Evolutionary conservation across 768 basidiomycete genomes (phyloP).

Genomic region (Suillus subluteus): DNA sequence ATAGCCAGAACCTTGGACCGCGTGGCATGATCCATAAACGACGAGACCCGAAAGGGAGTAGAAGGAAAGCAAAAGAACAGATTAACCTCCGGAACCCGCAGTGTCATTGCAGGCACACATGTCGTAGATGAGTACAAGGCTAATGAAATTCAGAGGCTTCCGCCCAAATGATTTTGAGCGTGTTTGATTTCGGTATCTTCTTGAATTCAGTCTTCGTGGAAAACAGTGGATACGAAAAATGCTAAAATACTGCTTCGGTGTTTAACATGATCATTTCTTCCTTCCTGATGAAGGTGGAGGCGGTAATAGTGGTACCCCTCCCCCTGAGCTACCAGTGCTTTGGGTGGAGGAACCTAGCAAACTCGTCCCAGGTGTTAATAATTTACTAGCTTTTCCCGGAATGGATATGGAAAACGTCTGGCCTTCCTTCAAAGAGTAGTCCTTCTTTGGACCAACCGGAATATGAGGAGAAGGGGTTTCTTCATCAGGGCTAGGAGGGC

Average conservation of each 20-base stretch:
- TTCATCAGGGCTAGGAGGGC: constrained; percentile 49
- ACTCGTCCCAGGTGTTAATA: constrained; percentile 35
- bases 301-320: constrained; percentile 71
- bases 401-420: constrained; percentile 93
- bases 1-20: neutral
- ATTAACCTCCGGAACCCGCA: neutral
- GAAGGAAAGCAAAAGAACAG: neutral
- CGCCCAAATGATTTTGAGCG: neutral
- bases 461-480: constrained; percentile 64
- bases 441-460: constrained; percentile 84
- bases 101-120: neutral
- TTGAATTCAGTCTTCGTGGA: too few relatives aligned
- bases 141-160: neutral
- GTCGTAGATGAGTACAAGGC: neutral
- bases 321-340: constrained; percentile 33
- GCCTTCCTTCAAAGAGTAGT: constrained; percentile 92
- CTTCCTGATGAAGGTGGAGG: constrained; percentile 77
- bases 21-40: neutral
- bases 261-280: constrained; percentile 40
- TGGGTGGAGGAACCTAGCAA: constrained; percentile 42
- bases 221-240: neutral
- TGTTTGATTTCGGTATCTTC: neutral
- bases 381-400: constrained; percentile 68
- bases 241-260: neutral
- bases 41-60: too few relatives aligned